phyloP scores from a whole-genome alignment of 2,329 filamentous ascomycete genomes.

The Calonectria fujianensis region DNA sequence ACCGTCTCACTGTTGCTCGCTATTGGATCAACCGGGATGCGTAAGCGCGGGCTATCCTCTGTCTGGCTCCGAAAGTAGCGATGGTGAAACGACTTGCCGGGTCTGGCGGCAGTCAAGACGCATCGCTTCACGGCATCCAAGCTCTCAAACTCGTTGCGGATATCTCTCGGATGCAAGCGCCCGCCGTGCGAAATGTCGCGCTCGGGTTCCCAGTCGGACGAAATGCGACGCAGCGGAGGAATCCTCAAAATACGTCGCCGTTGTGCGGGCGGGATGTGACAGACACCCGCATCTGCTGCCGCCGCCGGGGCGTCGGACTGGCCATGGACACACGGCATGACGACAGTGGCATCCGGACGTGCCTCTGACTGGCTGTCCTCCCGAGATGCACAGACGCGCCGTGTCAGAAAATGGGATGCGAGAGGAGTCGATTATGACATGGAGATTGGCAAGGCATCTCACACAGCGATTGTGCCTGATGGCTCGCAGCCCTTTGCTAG shows the following conservation, averaged over 20 bases:
- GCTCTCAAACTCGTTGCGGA: background rate
- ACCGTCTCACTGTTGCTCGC: background rate
- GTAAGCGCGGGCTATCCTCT: background rate
- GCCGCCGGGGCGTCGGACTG: background rate
- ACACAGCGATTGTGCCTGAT: background rate
- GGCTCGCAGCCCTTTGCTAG: background rate
- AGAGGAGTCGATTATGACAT: background rate
- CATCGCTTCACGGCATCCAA: background rate
- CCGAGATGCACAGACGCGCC: background rate
- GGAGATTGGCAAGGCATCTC: background rate
- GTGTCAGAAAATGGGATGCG: background rate
- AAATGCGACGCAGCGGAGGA: conserved; percentile 11
- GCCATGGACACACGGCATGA: background rate
- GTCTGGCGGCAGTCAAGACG: background rate
- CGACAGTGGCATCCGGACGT: background rate
- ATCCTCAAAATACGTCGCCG: no score
- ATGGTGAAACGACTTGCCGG: background rate
- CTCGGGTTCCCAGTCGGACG: background rate
- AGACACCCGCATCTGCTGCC: background rate
- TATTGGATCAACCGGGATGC: background rate
- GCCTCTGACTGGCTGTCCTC: background rate
- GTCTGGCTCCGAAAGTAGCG: conserved; percentile 7
- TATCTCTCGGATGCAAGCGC: background rate
- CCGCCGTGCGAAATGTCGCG: conserved; percentile 11
- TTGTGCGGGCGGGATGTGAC: background rate